Conservation (phyloP, 441 rosid genomes). For the Erodium moschatum region DNA sequence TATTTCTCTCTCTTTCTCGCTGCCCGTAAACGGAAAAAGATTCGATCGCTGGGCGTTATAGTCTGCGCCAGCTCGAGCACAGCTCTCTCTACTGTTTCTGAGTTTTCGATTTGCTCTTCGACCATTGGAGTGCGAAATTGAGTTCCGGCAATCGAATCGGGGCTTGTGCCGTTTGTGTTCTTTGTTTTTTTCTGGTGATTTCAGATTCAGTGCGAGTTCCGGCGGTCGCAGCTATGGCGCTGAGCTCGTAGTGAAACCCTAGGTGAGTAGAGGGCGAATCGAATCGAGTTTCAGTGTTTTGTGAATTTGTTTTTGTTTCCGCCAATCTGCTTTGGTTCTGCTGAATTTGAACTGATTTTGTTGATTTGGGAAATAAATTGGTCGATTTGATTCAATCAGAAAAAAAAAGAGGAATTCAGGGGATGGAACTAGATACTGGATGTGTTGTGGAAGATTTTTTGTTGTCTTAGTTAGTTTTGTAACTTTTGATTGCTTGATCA, state of each 20-base stretch:
- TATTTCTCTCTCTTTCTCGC: neutral
- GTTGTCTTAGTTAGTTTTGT: no score
- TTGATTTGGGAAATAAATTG: neutral
- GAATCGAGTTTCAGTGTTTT: neutral
- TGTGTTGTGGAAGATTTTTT: no score
- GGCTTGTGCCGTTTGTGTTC: no score
- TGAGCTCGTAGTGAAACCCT: neutral
- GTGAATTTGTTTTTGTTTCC: neutral
- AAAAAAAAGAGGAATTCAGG: neutral
- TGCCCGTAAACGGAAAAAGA: neutral
- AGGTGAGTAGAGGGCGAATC: neutral
- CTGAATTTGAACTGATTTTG: neutral
- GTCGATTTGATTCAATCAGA: neutral
- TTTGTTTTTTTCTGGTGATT: neutral
- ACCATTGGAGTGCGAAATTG: neutral
- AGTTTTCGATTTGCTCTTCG: neutral
- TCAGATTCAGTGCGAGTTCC: neutral
- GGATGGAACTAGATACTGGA: neutral
- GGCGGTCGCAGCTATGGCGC: neutral
- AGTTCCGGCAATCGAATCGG: neutral
- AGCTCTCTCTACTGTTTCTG: neutral
- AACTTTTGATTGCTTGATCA: no score
- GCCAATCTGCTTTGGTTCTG: neutral
- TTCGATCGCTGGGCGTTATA: conserved; percentile 4
- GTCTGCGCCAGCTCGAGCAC: neutral